Conservation (phyloP, 2,329 filamentous ascomycete genomes). For the Xylariaceae sp. region DNA sequence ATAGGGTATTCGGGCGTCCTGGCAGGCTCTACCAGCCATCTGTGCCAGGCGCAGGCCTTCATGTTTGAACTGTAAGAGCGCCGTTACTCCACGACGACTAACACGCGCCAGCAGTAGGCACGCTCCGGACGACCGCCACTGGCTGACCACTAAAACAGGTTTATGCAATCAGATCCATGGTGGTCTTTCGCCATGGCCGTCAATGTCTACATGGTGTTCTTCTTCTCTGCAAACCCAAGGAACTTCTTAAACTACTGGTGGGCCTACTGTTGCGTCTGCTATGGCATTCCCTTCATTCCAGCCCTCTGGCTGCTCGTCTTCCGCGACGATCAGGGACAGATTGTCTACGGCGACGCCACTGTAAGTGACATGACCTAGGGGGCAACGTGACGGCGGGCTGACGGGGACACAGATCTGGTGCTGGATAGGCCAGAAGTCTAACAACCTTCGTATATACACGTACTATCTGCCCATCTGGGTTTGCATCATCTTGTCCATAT, state of each 20-base stretch:
- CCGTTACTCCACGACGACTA: too few species aligned
- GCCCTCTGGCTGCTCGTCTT: slow-evolving; percentile 59
- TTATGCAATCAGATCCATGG: slow-evolving; percentile 68
- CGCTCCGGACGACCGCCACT: background rate
- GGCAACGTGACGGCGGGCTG: slow-evolving; percentile 4
- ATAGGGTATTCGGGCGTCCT: slow-evolving; percentile 61
- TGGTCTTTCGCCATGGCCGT: slow-evolving; percentile 78
- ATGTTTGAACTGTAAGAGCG: slow-evolving; percentile 64
- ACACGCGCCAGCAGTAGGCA: background rate
- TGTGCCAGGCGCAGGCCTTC: slow-evolving; percentile 57
- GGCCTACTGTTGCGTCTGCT: slow-evolving; percentile 61
- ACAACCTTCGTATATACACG: slow-evolving; percentile 49
- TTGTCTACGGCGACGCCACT: slow-evolving; percentile 49
- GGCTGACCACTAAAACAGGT: slow-evolving; percentile 38
- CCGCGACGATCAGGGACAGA: slow-evolving; percentile 26
- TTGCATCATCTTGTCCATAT: slow-evolving; percentile 46
- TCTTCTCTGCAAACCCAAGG: slow-evolving; percentile 51
- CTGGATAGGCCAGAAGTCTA: slow-evolving; percentile 50
- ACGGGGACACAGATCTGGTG: slow-evolving; percentile 46
- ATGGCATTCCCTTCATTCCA: slow-evolving; percentile 62
- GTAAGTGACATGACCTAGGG: slow-evolving; percentile 27
- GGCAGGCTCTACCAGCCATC: slow-evolving; percentile 40
- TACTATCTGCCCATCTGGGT: slow-evolving; percentile 57
- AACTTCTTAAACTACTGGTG: slow-evolving; percentile 67
- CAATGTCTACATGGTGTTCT: slow-evolving; percentile 69